Evolutionary conservation across 164 flowering plant genomes (phyloP).

Genomic region (Chloranthus sessilifolius): DNA sequence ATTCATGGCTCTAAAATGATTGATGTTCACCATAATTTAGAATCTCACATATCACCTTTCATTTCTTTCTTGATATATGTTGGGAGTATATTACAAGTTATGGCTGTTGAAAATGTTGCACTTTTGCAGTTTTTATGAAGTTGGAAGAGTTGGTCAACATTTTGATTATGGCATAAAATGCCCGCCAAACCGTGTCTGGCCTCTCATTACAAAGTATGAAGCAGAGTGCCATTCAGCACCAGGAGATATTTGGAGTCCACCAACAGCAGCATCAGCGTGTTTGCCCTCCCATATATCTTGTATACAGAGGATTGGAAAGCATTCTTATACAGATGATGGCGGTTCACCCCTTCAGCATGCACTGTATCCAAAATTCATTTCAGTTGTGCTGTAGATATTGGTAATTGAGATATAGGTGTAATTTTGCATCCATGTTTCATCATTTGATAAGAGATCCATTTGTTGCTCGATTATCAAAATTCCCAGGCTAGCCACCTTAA

Average conservation of each 20-base stretch:
- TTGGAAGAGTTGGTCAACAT: slow-evolving; percentile 38
- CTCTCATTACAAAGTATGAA: slow-evolving; percentile 23
- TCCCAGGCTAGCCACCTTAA: not conserved
- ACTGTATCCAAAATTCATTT: slow-evolving; percentile 72
- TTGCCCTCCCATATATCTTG: slow-evolving; percentile 57
- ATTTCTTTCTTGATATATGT: not conserved
- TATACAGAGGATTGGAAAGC: slow-evolving; percentile 35
- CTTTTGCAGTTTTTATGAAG: slow-evolving; percentile 55
- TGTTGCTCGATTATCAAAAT: not conserved
- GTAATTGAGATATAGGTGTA: not conserved
- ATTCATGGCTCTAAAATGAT: too few species aligned
- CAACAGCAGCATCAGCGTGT: slow-evolving; percentile 17
- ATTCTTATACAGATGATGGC: slow-evolving; percentile 20
- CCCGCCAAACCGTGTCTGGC: slow-evolving; percentile 51
- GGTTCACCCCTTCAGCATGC: slow-evolving; percentile 25
- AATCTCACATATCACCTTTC: not conserved
- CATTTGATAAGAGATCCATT: not conserved
- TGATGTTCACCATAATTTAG: too few species aligned
- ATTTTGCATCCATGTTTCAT: not conserved
- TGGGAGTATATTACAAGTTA: not conserved
- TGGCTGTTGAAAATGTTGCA: slow-evolving; percentile 16
- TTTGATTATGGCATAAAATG: slow-evolving; percentile 28
- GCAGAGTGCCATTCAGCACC: slow-evolving; percentile 18
- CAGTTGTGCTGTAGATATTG: not conserved
- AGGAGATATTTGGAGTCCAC: slow-evolving; percentile 34